A percentile compares a stretch with the other conserved stretches of the same genome.
Conservation (phyloP, 2,329 filamentous ascomycete species). For the Tolypocladium pustulatum region DNA sequence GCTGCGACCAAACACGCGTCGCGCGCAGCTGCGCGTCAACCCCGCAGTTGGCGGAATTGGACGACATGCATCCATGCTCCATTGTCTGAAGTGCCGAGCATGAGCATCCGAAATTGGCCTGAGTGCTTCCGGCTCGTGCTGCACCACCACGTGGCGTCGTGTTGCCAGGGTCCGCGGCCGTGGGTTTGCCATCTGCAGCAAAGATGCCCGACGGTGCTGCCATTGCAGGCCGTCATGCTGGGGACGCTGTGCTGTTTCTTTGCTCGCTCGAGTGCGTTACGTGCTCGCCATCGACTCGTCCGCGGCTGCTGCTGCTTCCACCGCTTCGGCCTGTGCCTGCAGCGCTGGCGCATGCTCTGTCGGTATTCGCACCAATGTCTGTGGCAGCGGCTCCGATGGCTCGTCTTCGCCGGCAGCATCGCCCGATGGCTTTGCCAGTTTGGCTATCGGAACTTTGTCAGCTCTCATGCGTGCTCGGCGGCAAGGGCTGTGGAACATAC, state of each 20-base stretch:
- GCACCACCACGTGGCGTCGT: neutral
- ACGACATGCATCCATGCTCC: neutral
- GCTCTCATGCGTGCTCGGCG: neutral
- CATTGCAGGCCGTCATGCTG: neutral
- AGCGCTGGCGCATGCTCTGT: slow-evolving; percentile 63
- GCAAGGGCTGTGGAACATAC: slow-evolving; percentile 31
- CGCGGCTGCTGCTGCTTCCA: slow-evolving; percentile 32
- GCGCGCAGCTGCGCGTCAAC: neutral
- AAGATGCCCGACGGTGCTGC: neutral
- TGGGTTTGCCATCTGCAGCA: neutral
- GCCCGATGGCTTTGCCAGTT: slow-evolving; percentile 52
- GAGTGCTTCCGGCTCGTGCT: neutral
- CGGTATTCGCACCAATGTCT: slow-evolving; percentile 76
- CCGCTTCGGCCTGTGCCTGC: slow-evolving; percentile 48
- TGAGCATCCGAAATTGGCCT: neutral
- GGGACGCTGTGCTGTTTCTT: neutral
- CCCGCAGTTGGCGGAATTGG: neutral
- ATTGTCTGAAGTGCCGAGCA: neutral
- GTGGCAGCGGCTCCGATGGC: slow-evolving; percentile 50
- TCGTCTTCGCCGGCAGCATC: slow-evolving; percentile 22
- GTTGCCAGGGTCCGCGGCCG: neutral
- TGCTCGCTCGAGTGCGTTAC: neutral
- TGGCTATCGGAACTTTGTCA: slow-evolving; percentile 35
- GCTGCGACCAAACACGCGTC: neutral
- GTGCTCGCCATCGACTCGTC: slow-evolving; percentile 12